Conservation (phyloP, 805 yeast genomes). For the Middelhovenomyces tepae region DNA sequence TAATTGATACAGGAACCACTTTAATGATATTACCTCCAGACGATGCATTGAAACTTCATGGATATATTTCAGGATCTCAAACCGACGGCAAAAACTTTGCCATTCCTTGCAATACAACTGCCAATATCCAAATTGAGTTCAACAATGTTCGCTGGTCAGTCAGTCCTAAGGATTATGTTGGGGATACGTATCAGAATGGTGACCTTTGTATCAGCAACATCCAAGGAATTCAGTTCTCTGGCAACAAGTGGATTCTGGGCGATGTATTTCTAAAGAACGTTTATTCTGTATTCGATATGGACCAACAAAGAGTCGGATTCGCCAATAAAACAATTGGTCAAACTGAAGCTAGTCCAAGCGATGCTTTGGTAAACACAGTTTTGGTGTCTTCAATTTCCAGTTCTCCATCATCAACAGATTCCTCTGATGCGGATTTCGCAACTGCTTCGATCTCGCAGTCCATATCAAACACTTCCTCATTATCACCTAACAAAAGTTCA, state of each 20-base stretch:
- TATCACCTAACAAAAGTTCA: too few relatives aligned
- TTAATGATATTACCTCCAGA: slow-evolving; percentile 44
- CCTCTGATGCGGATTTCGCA: too few relatives aligned
- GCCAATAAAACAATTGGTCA: slow-evolving; percentile 31
- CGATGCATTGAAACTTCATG: slow-evolving; percentile 48
- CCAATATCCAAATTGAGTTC: slow-evolving; percentile 34
- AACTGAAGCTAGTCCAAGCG: slow-evolving; percentile 15
- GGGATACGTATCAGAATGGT: slow-evolving; percentile 34
- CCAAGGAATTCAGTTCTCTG: slow-evolving; percentile 40
- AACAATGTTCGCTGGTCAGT: slow-evolving; percentile 39
- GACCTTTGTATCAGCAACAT: slow-evolving; percentile 58
- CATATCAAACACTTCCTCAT: too few relatives aligned
- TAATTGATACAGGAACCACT: slow-evolving; percentile 62
- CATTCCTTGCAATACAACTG: slow-evolving; percentile 44
- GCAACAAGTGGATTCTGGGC: slow-evolving; percentile 52
- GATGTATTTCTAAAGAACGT: slow-evolving; percentile 49
- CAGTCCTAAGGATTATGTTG: slow-evolving; percentile 38
- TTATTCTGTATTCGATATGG: slow-evolving; percentile 51
- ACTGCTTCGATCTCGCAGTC: too few relatives aligned
- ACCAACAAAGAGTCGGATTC: slow-evolving; percentile 42
- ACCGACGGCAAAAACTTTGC: slow-evolving; percentile 60
- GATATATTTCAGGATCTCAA: slow-evolving; percentile 40
- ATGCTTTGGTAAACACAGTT: slow-evolving; percentile 12
- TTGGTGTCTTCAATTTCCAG: slow-evolving; percentile 1
- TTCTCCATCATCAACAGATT: background rate